These are phyloP conservation scores for Puccinia novopanici DNA, from an alignment of 1,284 basidiomycete genomes.

Conservation along the genomic window DNA sequence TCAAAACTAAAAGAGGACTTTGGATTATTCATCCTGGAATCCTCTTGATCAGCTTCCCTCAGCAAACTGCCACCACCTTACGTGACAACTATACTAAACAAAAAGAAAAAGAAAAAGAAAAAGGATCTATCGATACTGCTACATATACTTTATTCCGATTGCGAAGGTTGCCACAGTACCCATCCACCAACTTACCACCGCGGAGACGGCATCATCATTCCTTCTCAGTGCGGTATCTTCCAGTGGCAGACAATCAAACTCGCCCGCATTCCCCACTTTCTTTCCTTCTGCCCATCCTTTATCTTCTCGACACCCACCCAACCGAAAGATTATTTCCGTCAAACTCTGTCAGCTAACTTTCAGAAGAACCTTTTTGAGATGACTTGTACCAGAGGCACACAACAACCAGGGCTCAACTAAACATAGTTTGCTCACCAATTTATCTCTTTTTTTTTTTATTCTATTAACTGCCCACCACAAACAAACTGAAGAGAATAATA, in stretches of 20 bases:
- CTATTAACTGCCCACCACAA: background rate
- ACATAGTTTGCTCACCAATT: background rate
- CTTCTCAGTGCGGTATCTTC: slow-evolving; percentile 42
- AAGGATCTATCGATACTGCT: background rate
- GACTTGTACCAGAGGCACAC: background rate
- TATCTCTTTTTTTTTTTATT: background rate
- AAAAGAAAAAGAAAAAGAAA: background rate
- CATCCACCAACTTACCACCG: slow-evolving; percentile 20
- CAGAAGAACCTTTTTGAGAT: slow-evolving; percentile 29
- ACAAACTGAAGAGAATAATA: background rate
- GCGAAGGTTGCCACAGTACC: slow-evolving; percentile 19
- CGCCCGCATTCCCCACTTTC: slow-evolving; percentile 29
- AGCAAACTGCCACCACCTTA: no score
- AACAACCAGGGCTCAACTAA: background rate
- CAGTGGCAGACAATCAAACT: slow-evolving; percentile 36
- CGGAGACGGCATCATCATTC: slow-evolving; percentile 23
- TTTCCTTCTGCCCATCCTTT: slow-evolving; percentile 28
- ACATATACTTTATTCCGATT: background rate
- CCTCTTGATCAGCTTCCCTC: background rate
- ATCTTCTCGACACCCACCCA: slow-evolving; percentile 14
- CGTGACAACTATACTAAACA: background rate
- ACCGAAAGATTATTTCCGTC: slow-evolving; percentile 37
- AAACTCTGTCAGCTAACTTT: slow-evolving; percentile 43
- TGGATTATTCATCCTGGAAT: background rate
- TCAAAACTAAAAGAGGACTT: background rate